Conservation (phyloP, 352 stramenopile genomes). For the Phytophthora nicotianae region DNA sequence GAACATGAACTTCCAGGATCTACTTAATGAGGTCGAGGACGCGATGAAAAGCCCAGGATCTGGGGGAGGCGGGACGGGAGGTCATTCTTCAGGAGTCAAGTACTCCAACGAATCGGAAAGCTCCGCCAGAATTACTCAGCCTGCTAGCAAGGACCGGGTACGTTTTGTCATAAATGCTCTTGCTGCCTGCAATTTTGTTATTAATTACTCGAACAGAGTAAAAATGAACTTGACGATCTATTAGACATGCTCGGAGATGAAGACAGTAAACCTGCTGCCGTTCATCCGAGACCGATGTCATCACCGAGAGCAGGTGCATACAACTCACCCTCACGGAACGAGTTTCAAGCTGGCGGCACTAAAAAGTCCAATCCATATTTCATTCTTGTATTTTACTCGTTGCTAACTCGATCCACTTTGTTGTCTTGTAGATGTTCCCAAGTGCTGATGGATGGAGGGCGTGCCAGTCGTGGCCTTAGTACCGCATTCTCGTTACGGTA, state of each 20-base stretch:
- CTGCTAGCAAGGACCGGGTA: conserved; percentile 24
- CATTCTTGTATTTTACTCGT: neutral
- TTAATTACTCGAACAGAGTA: conserved; percentile 13
- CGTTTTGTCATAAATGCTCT: neutral
- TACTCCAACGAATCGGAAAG: conserved; percentile 8
- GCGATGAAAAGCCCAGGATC: conserved; percentile 51
- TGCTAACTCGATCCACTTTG: neutral
- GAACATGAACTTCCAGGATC: conserved; percentile 73
- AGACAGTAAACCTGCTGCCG: conserved; percentile 34
- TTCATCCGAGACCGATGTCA: conserved; percentile 39
- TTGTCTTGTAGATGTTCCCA: conserved; percentile 54
- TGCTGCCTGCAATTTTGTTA: neutral
- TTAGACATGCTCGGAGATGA: conserved; percentile 67
- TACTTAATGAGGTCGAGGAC: conserved; percentile 75
- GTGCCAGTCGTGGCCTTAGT: conserved; percentile 59
- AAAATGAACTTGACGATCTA: conserved; percentile 78
- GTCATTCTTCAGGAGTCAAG: conserved; percentile 14
- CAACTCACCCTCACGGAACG: conserved; percentile 24
- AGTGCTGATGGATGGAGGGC: conserved; percentile 57
- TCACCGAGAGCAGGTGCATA: conserved; percentile 20
- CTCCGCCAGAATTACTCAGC: conserved; percentile 14
- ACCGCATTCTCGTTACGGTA: conserved; percentile 54
- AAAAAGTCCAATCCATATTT: conserved; percentile 52
- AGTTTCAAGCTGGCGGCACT: conserved; percentile 47
- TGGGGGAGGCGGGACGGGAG: conserved; percentile 9